Conservation (phyloP, 192 early-diverging fungal genomes). For the Podila minutissima region DNA sequence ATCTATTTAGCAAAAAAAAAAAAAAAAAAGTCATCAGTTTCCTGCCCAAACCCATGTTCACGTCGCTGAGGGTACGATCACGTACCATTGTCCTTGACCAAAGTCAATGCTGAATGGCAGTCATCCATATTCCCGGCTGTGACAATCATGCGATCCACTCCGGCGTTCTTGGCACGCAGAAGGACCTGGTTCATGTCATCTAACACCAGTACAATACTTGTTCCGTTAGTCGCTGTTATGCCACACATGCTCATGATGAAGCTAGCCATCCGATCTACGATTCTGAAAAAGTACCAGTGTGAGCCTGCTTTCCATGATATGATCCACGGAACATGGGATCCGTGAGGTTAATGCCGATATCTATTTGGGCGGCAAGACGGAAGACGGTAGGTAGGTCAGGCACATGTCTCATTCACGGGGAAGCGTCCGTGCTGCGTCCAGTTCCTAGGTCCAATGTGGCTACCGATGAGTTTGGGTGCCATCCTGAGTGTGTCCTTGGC, state of each 20-base stretch:
- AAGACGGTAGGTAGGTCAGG: neutral
- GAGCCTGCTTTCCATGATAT: conserved; percentile 83
- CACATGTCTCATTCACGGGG: neutral
- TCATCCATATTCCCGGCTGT: conserved; percentile 77
- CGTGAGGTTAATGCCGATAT: conserved; percentile 91
- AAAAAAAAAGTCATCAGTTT: neutral
- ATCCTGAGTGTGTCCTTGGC: conserved; percentile 1
- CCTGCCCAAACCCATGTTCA: too few relatives aligned
- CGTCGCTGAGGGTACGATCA: too few relatives aligned
- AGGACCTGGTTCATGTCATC: conserved; percentile 77
- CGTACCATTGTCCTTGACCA: conserved; percentile 63
- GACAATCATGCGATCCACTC: conserved; percentile 83
- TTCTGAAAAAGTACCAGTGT: conserved; percentile 58
- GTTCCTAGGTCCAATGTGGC: neutral
- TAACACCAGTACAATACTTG: conserved; percentile 5
- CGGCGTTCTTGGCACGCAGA: conserved; percentile 68
- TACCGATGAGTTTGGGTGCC: conserved; percentile 38
- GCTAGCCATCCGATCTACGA: neutral
- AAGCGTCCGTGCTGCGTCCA: neutral
- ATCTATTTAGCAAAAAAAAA: conserved; percentile 10
- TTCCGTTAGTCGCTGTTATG: neutral
- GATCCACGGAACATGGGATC: conserved; percentile 86
- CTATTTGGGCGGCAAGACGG: conserved; percentile 38
- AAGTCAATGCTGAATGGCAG: conserved; percentile 65
- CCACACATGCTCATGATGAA: too few relatives aligned